Percentiles rank a stretch among this genome's conserved stretches.
phyloP scores from a whole-genome alignment of 208 protist genomes.

The Leishmania braziliensis region DNA sequence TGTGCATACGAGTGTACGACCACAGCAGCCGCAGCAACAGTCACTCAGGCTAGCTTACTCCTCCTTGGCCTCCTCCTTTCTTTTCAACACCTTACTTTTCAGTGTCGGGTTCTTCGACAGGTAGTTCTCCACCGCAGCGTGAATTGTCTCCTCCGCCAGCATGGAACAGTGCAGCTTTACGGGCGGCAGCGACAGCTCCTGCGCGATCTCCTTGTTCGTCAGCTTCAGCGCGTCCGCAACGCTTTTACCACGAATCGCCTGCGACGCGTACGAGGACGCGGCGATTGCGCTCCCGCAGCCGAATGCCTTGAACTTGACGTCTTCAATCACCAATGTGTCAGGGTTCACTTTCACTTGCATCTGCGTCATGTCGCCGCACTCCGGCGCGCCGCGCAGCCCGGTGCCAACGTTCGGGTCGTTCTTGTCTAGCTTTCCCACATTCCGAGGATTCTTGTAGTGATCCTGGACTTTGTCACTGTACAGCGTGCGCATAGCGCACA shows the following conservation, averaged over 20 bases:
- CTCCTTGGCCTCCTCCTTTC: constrained; percentile 3
- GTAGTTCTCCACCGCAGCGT: constrained; percentile 98
- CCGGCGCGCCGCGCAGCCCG: constrained; percentile 97
- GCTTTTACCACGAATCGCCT: constrained; percentile 98
- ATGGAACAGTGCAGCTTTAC: constrained; percentile 99
- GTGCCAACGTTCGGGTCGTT: constrained; percentile 96
- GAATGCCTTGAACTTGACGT: constrained; percentile 99
- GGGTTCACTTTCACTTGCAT: constrained; percentile 97
- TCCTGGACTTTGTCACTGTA: constrained; percentile 98
- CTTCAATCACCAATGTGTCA: constrained; percentile 90
- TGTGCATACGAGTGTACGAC: neutral
- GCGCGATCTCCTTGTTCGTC: constrained; percentile 98
- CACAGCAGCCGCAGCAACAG: neutral
- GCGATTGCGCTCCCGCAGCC: constrained; percentile 99
- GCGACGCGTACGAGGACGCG: constrained; percentile 96
- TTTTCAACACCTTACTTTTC: constrained; percentile 83
- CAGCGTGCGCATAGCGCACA: constrained; percentile 52
- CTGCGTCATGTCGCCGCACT: constrained; percentile 99
- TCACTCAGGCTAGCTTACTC: neutral
- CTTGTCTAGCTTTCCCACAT: constrained; percentile 98
- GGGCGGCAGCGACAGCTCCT: constrained; percentile 98
- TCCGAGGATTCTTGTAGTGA: constrained; percentile 99
- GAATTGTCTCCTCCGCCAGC: constrained; percentile 99
- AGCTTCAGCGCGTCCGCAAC: constrained; percentile 96
- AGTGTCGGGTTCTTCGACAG: constrained; percentile 93